Percentiles rank a stretch among this genome's conserved stretches.
Conservation (phyloP, 2,329 filamentous ascomycete species). For the Cercospora sp. region DNA sequence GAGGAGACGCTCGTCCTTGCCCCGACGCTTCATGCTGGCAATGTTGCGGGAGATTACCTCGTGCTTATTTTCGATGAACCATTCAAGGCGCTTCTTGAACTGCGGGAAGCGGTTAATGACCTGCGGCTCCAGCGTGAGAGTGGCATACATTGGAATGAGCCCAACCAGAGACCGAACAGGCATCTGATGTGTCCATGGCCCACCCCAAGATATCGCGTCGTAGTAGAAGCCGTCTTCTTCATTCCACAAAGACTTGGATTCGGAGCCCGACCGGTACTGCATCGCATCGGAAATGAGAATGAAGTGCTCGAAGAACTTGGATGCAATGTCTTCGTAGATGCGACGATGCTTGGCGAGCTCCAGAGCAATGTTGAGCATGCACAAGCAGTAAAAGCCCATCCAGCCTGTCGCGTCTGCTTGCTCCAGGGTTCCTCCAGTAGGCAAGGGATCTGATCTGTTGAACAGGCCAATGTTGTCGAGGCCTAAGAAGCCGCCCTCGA, state of each 20-base stretch:
- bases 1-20: constrained; percentile 84
- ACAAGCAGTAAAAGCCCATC: constrained; percentile 98
- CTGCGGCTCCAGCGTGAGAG: constrained; percentile 88
- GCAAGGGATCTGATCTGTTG: constrained; percentile 92
- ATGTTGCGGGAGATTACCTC: constrained; percentile 92
- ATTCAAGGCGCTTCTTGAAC: constrained; percentile 90
- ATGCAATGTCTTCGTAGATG: constrained; percentile 94
- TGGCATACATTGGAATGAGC: constrained; percentile 89
- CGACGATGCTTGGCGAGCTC: constrained; percentile 93
- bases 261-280: constrained; percentile 66
- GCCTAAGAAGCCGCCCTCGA: constrained; percentile 92
- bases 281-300: constrained; percentile 97
- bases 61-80: constrained; percentile 86
- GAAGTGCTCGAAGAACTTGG: constrained; percentile 99
- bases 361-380: constrained; percentile 94
- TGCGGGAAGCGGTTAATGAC: constrained; percentile 86
- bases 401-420: constrained; percentile 97
- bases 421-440: constrained; percentile 88
- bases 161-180: constrained; percentile 90
- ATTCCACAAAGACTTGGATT: constrained; percentile 89
- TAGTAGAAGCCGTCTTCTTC: constrained; percentile 98
- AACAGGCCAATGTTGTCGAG: constrained; percentile 97
- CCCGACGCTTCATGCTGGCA: constrained; percentile 85
- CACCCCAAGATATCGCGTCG: constrained; percentile 94
- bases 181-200: constrained; percentile 88